Percentiles rank a stretch among this genome's conserved stretches.
Conservation (phyloP, 1,139 yeast genomes). For the Hyphopichia fennica region DNA sequence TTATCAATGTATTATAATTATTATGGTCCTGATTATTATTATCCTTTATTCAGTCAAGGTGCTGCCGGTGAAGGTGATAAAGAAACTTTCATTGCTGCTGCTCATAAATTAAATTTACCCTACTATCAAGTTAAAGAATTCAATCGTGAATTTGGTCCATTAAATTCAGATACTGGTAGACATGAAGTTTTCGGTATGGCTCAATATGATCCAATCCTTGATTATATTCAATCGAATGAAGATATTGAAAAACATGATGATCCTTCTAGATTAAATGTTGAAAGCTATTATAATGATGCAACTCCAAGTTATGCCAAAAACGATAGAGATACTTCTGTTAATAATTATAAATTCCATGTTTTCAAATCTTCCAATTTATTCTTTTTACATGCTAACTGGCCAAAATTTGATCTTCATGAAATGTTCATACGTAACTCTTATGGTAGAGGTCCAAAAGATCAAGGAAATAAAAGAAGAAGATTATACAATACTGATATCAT, state of each 20-base stretch:
- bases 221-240: conserved; percentile 23
- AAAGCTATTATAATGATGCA: conserved; percentile 9
- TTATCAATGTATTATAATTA: conserved; percentile 57
- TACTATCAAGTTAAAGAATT: conserved; percentile 54
- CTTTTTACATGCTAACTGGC: conserved; percentile 44
- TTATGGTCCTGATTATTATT: conserved; percentile 55
- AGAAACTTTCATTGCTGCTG: conserved; percentile 63
- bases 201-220: conserved; percentile 39
- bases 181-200: conserved; percentile 39
- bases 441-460: conserved; percentile 29
- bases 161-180: conserved; percentile 15
- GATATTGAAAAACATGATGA: conserved; percentile 3
- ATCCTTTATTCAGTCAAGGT: conserved; percentile 54
- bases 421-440: conserved; percentile 24
- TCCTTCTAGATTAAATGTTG: not conserved
- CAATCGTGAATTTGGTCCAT: conserved; percentile 37
- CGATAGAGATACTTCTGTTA: conserved; percentile 17
- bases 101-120: conserved; percentile 48
- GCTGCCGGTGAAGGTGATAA: conserved; percentile 66
- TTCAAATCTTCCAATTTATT: conserved; percentile 28
- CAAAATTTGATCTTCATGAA: conserved; percentile 25
- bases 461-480: conserved; percentile 25
- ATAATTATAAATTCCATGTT: conserved; percentile 30
- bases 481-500: conserved; percentile 28
- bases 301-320: conserved; percentile 22